Conservation (phyloP, 169 alveolate species). For the Neospora caninum region DNA sequence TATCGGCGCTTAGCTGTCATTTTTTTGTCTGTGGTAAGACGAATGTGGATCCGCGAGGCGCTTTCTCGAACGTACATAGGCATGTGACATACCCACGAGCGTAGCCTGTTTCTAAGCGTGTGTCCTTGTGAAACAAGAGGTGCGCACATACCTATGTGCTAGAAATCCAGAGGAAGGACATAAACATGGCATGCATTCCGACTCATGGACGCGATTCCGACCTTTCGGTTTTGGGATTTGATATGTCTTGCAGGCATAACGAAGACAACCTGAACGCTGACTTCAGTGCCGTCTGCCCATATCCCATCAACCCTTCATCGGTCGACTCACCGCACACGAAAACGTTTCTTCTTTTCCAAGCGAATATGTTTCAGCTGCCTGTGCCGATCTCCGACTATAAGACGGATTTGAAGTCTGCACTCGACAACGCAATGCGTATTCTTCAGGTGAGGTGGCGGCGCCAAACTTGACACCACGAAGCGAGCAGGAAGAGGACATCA, state of each 20-base stretch:
- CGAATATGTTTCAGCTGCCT: constrained; percentile 66
- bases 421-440: constrained; percentile 72
- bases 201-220: neutral
- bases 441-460: constrained; percentile 45
- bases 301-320: constrained; percentile 62
- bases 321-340: constrained; percentile 72
- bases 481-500: no score
- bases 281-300: constrained; percentile 67
- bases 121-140: no score
- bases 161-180: no score
- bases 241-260: constrained; percentile 62
- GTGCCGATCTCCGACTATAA: constrained; percentile 72
- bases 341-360: constrained; percentile 74
- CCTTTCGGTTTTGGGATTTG: neutral
- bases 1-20: no score
- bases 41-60: no score
- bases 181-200: no score
- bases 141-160: no score
- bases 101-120: no score
- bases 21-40: no score
- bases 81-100: no score
- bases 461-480: neutral
- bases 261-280: constrained; percentile 71
- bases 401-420: constrained; percentile 70
- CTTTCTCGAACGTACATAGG: no score